Conservation (phyloP, 2,329 filamentous ascomycete genomes). For the Ciborinia camelliae region DNA sequence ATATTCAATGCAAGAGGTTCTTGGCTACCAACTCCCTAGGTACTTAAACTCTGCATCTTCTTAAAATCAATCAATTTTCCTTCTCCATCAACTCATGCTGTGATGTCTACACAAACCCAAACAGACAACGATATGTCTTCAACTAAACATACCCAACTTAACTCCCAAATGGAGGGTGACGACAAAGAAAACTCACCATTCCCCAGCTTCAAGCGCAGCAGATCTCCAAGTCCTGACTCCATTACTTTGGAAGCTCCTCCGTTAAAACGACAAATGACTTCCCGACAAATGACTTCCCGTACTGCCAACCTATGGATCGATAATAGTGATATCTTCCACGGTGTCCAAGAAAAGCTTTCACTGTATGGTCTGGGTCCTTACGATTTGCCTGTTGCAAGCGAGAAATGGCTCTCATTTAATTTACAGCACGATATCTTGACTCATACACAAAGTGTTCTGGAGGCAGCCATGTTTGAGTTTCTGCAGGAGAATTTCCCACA, state of each 20-base stretch:
- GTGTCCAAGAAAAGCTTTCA: background rate
- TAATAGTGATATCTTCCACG: background rate
- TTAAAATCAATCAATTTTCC: background rate
- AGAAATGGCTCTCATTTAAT: slow-evolving; percentile 1
- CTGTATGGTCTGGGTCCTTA: slow-evolving; percentile 6
- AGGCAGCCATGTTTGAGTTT: slow-evolving; percentile 5
- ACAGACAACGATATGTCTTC: background rate
- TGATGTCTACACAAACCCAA: background rate
- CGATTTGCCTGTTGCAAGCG: background rate
- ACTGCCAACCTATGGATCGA: background rate
- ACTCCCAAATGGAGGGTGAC: background rate
- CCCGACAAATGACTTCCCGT: background rate
- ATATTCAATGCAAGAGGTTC: background rate
- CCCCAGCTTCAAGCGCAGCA: background rate
- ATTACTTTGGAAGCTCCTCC: background rate
- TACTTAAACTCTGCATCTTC: background rate
- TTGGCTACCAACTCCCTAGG: too few relatives aligned
- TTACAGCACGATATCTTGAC: background rate
- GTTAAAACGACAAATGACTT: background rate
- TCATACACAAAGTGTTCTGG: background rate
- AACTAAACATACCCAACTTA: background rate
- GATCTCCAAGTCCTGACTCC: background rate
- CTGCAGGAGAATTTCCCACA: background rate
- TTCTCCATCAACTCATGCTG: background rate
- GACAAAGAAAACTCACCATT: too few relatives aligned